Base-by-base conservation (phyloP, 495 filamentous ascomycete species). In the Neurospora sp. region DNA sequence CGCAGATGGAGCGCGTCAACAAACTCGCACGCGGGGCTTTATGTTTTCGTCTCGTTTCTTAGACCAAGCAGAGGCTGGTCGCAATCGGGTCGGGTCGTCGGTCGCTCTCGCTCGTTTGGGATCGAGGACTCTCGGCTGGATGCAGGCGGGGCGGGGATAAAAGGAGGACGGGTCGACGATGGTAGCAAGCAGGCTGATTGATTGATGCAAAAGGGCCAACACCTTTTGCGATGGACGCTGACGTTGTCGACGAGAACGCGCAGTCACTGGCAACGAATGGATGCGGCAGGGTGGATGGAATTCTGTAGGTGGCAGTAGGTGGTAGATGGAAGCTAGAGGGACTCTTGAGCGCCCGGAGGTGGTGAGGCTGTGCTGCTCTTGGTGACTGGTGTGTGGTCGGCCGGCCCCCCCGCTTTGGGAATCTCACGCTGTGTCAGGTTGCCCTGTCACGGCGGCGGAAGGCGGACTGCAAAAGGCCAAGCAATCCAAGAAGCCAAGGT, bases 291-390 rank as follows among this genome's bases (percentile, higher is more conserved):
- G 39, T 35, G 42, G 44, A 69, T 35, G 38, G 16, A 40, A 38
- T 46, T 60, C 31, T 31, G 9, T 39, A 41, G 69, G 69, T 38
- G 69, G 23, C 31, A 72, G 71, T 37, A 60, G 71, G 42, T 72
- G 71, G 35, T 72, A 72, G 70, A 49, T 40, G 69, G 49, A 54
- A 74, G 70, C 72, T 71, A 72, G 71, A 69, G 40, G 70, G 74
- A 54, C 49, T 42, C 69, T 71, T 42, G 74, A 76, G 35, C 42
- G 74, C 44, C 70, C 40, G 18, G 39, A 76, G 70, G 74, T 71
- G 75, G 60, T 80, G 79, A 79, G 79, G 79, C 79, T 81, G 79
- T 81, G 79, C 79, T 79, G 75, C 37, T 35, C 39, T 69, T 60
- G 54, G 49, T 69, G 42, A 49, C 11, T 72, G 40, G 42, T 71